Evolutionary conservation across 768 basidiomycete genomes (phyloP).

Genomic region (Agrocybe praecox): DNA sequence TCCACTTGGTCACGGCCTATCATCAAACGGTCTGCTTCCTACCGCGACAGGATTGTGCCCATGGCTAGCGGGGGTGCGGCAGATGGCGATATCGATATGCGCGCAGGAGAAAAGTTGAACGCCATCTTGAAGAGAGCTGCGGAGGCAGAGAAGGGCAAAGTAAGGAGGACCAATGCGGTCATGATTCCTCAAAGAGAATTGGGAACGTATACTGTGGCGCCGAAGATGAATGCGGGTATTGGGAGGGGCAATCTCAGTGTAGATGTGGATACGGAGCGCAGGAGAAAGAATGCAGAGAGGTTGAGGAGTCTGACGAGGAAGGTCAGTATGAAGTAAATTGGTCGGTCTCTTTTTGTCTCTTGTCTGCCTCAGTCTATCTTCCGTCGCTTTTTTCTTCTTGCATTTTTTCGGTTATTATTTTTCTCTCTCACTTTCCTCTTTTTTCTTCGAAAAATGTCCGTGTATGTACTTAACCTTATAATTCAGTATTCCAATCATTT

Average conservation of each 20-base stretch:
- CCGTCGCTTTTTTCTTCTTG: not conserved
- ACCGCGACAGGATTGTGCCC: conserved; percentile 73
- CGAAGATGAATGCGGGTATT: conserved; percentile 56
- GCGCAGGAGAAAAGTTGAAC: conserved; percentile 58
- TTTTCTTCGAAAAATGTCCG: not conserved
- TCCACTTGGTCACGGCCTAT: conserved; percentile 89
- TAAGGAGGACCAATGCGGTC: conserved; percentile 74
- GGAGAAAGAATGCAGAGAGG: conserved; percentile 76
- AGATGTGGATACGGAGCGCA: conserved; percentile 72
- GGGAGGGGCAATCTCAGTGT: conserved; percentile 56
- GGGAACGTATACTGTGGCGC: conserved; percentile 81
- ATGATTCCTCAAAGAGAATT: conserved; percentile 79
- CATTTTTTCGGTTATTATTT: no score
- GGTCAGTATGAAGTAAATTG: conserved; percentile 31
- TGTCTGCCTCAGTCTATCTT: not conserved
- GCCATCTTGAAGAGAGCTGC: conserved; percentile 69
- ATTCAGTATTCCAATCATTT: not conserved
- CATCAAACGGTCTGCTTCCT: conserved; percentile 85
- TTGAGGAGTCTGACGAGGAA: conserved; percentile 63
- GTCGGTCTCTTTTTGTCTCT: not conserved
- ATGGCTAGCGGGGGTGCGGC: conserved; percentile 37
- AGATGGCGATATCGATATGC: conserved; percentile 36
- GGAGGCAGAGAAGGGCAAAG: conserved; percentile 67
- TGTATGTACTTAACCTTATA: not conserved
- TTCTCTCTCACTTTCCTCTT: not conserved